Conservation (phyloP, 257 asterid species). For the Catharanthus roseus region DNA sequence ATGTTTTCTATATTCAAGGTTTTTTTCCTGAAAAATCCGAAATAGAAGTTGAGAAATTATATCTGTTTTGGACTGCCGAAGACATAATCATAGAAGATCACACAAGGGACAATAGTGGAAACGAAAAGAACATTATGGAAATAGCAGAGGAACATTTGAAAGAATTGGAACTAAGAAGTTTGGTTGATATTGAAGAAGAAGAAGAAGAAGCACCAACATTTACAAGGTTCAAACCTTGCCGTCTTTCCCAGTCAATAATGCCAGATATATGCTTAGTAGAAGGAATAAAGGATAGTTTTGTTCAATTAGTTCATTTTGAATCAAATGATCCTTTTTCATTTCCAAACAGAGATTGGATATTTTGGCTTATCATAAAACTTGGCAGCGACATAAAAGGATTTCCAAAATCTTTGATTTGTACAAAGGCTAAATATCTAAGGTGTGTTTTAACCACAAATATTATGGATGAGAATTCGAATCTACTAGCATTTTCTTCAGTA, state of each 20-base stretch:
- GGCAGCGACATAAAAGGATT: not conserved
- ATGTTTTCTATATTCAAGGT: not conserved
- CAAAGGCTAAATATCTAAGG: not conserved
- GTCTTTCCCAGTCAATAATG: not conserved
- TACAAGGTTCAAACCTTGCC: not conserved
- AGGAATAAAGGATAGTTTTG: not conserved
- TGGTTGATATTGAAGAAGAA: slow-evolving; percentile 12
- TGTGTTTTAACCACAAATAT: slow-evolving; percentile 3
- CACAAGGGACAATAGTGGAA: too few species aligned
- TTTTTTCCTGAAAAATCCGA: not conserved
- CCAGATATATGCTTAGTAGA: not conserved
- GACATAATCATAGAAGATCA: not conserved
- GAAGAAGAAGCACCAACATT: not conserved
- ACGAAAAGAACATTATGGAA: not conserved
- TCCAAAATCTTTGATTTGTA: too few species aligned
- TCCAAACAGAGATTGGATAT: not conserved
- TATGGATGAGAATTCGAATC: not conserved
- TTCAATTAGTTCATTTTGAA: not conserved
- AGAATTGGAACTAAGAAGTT: not conserved
- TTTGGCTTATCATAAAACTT: slow-evolving; percentile 2
- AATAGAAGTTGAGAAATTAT: slow-evolving; percentile 1
- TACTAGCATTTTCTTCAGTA: too few species aligned
- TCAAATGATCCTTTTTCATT: too few species aligned
- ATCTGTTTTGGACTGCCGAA: slow-evolving; percentile 10
- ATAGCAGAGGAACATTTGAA: slow-evolving; percentile 5